phyloP scores from a whole-genome alignment of 2,329 filamentous ascomycete species.

The Tolypocladium nubicola region DNA sequence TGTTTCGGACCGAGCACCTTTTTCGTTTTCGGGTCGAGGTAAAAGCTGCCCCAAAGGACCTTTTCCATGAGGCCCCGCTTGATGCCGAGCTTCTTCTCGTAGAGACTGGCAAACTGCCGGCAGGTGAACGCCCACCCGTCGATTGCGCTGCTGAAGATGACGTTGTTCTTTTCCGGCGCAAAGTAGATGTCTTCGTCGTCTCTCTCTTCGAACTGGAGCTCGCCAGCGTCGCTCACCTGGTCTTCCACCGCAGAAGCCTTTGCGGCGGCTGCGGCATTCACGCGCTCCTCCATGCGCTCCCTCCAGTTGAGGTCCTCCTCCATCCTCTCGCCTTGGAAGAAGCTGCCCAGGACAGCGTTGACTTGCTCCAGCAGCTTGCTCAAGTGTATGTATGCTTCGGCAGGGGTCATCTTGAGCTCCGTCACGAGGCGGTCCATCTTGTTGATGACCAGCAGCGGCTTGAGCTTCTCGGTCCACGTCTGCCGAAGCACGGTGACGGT shows the following conservation, averaged over 20 bases:
- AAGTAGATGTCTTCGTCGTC: constrained; percentile 98
- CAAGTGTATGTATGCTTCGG: constrained; percentile 81
- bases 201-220: constrained; percentile 70
- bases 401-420: constrained; percentile 86
- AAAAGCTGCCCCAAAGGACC: constrained; percentile 93
- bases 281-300: constrained; percentile 79
- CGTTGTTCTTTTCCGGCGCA: constrained; percentile 95
- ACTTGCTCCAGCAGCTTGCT: constrained; percentile 88
- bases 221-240: constrained; percentile 42
- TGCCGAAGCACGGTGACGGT: constrained; percentile 94
- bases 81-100: constrained; percentile 95
- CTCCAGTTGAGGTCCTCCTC: constrained; percentile 96
- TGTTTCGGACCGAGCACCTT: constrained; percentile 85
- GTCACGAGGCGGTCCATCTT: constrained; percentile 95
- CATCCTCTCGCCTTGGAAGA: constrained; percentile 97
- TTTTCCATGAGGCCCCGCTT: constrained; percentile 83
- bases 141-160: constrained; percentile 95
- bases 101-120: constrained; percentile 82
- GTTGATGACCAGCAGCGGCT: constrained; percentile 91
- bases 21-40: constrained; percentile 93
- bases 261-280: constrained; percentile 58
- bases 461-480: constrained; percentile 90
- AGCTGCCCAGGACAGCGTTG: constrained; percentile 93
- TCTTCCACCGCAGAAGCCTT: constrained; percentile 41
- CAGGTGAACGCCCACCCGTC: constrained; percentile 99